These are phyloP conservation scores for Arthrocladium fulminans DNA, from an alignment of 2,329 filamentous ascomycete species.

Conservation along the genomic window DNA sequence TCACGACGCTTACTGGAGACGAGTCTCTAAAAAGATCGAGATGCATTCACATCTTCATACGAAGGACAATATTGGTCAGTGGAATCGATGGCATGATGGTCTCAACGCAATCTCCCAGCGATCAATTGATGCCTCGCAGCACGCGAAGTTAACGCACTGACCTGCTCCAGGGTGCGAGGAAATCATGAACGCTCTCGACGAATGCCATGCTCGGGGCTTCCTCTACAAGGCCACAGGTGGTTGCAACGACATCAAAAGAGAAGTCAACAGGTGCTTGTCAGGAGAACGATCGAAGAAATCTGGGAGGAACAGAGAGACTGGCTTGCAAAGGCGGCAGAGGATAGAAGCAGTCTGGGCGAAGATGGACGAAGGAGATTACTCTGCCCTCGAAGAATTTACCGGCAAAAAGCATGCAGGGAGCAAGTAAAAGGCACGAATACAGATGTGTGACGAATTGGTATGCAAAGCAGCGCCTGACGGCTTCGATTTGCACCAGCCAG, in stretches of 20 bases:
- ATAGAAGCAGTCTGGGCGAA: constrained; percentile 73
- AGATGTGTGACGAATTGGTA: neutral
- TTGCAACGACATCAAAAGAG: constrained; percentile 77
- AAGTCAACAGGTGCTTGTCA: constrained; percentile 77
- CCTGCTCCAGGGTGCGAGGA: constrained; percentile 73
- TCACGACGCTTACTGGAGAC: constrained; percentile 24
- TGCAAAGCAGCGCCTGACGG: too few relatives aligned
- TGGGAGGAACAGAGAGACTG: constrained; percentile 61
- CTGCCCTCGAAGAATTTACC: constrained; percentile 46
- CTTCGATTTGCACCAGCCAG: too few relatives aligned
- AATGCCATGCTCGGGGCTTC: constrained; percentile 89
- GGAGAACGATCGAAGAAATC: constrained; percentile 72
- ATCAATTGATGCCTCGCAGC: too few relatives aligned
- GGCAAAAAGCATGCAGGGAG: constrained; percentile 21
- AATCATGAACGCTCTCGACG: constrained; percentile 85
- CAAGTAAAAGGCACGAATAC: neutral
- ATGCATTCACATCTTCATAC: constrained; percentile 99
- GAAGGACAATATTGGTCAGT: constrained; percentile 75
- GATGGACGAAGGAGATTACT: constrained; percentile 47
- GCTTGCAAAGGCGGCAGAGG: constrained; percentile 61
- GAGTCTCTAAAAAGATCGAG: constrained; percentile 18
- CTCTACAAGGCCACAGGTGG: constrained; percentile 82
- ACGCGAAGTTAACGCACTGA: constrained; percentile 26
- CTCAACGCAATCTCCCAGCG: neutral
- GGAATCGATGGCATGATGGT: constrained; percentile 52